Evolutionary conservation across 257 asterid genomes (phyloP).

Genomic region (Ajuga chamaepitys): DNA sequence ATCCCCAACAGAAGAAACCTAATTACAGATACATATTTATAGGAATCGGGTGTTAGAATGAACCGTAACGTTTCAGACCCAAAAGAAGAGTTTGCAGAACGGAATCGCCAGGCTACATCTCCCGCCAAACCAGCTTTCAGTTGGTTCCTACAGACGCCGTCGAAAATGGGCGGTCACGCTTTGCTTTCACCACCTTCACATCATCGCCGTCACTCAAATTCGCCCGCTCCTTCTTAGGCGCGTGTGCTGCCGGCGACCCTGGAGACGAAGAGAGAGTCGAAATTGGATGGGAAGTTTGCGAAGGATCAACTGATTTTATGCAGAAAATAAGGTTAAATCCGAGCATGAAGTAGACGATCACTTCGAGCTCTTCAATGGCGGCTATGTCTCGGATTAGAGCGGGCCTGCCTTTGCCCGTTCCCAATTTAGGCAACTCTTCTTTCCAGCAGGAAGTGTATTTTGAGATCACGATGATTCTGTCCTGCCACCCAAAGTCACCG

Average conservation of each 20-base stretch:
- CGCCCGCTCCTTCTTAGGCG: slow-evolving; percentile 38
- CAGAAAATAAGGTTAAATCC: slow-evolving; percentile 73
- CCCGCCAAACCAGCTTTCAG: slow-evolving; percentile 33
- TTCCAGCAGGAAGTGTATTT: slow-evolving; percentile 92
- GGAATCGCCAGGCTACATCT: slow-evolving; percentile 53
- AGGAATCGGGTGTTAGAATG: too few relatives aligned
- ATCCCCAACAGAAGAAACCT: too few relatives aligned
- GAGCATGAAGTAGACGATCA: slow-evolving; percentile 14
- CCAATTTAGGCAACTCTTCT: slow-evolving; percentile 55
- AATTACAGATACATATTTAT: too few relatives aligned
- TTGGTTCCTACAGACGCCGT: slow-evolving; percentile 88
- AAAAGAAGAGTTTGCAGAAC: slow-evolving; percentile 22
- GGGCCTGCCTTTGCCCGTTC: slow-evolving; percentile 81
- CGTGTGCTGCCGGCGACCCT: slow-evolving; percentile 30
- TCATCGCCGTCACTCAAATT: slow-evolving; percentile 44
- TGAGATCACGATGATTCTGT: slow-evolving; percentile 57
- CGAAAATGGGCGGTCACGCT: slow-evolving; percentile 92
- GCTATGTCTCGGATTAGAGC: slow-evolving; percentile 45
- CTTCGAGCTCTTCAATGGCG: slow-evolving; percentile 12
- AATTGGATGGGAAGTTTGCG: slow-evolving; percentile 75
- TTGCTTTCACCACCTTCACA: slow-evolving; percentile 43
- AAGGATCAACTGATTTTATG: slow-evolving; percentile 77
- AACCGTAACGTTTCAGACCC: slow-evolving; percentile 13
- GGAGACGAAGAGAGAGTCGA: slow-evolving; percentile 31
- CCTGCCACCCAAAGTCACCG: too few relatives aligned